A percentile compares a stretch with the other conserved stretches of the same genome.
These are phyloP conservation scores for Fraxinus sp. DNA, from an alignment of 305 asterid genomes.

Conservation along the genomic window DNA sequence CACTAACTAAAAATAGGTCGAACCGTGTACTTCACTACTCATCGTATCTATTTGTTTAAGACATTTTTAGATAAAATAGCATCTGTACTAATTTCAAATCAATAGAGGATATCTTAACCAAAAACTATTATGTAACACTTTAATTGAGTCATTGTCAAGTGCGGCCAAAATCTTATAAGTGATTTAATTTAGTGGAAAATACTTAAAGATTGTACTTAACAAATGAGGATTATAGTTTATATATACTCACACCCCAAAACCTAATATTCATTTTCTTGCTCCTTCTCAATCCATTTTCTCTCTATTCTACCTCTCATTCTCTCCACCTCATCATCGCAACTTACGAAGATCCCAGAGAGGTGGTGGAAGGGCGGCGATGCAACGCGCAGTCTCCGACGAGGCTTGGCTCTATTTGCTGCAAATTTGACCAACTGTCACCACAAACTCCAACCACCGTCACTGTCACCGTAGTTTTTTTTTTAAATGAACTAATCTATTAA, in stretches of 20 bases:
- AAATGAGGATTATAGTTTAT: background rate
- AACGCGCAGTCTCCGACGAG: background rate
- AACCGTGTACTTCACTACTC: background rate
- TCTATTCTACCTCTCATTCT: background rate
- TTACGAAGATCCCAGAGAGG: background rate
- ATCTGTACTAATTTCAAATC: background rate
- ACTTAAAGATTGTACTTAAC: background rate
- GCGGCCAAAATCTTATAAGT: background rate
- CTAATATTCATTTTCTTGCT: background rate
- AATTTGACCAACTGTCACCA: background rate
- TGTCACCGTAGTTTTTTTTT: background rate
- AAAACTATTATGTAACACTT: background rate
- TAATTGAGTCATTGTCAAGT: background rate
- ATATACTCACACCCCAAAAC: background rate
- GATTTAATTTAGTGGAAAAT: background rate
- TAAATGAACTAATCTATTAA: background rate
- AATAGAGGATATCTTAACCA: background rate
- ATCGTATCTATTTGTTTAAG: background rate
- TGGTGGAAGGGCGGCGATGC: background rate
- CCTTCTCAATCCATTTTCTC: background rate
- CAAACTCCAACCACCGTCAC: background rate
- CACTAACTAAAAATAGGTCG: background rate
- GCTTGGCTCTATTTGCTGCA: background rate
- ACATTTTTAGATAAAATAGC: background rate
- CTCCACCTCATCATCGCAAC: background rate